phyloP scores from a whole-genome alignment of 2,329 filamentous ascomycete species.

The Neobulgaria alba region DNA sequence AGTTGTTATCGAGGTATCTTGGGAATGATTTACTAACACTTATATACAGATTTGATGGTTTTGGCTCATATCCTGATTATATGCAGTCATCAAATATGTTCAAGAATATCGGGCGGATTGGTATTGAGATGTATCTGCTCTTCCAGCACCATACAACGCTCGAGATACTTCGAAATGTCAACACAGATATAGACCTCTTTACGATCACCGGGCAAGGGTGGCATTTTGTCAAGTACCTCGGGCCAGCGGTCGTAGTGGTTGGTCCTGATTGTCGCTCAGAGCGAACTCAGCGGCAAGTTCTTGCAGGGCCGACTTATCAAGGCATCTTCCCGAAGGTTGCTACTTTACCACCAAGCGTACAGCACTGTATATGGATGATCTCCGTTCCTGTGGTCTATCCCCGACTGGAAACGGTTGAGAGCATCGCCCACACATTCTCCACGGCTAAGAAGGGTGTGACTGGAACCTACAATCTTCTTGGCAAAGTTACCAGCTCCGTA shows the following conservation, averaged over 20 bases:
- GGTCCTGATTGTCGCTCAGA: slow-evolving; percentile 90
- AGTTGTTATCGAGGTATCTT: slow-evolving; percentile 35
- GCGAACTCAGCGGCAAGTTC: slow-evolving; percentile 79
- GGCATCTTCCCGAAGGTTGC: slow-evolving; percentile 95
- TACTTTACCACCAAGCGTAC: slow-evolving; percentile 80
- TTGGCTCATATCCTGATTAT: slow-evolving; percentile 92
- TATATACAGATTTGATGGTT: slow-evolving; percentile 87
- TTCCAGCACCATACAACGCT: slow-evolving; percentile 98
- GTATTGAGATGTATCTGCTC: slow-evolving; percentile 93
- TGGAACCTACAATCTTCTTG: slow-evolving; percentile 89
- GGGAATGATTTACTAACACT: slow-evolving; percentile 6
- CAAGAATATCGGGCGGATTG: slow-evolving; percentile 93
- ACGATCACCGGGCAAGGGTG: slow-evolving; percentile 95
- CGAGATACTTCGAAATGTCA: slow-evolving; percentile 84
- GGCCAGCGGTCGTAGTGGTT: slow-evolving; percentile 81
- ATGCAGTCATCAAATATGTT: slow-evolving; percentile 98
- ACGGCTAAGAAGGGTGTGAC: slow-evolving; percentile 96
- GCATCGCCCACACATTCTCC: slow-evolving; percentile 80
- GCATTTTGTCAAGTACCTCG: slow-evolving; percentile 97
- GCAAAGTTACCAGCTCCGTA: slow-evolving; percentile 89
- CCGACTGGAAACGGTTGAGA: slow-evolving; percentile 82
- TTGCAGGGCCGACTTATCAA: slow-evolving; percentile 95
- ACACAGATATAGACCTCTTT: slow-evolving; percentile 83
- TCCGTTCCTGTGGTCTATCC: slow-evolving; percentile 89
- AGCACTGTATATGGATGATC: slow-evolving; percentile 95